These are phyloP conservation scores for Neofusicoccum kwambonambiense DNA, from an alignment of 2,329 filamentous ascomycete species.

Conservation along the genomic window DNA sequence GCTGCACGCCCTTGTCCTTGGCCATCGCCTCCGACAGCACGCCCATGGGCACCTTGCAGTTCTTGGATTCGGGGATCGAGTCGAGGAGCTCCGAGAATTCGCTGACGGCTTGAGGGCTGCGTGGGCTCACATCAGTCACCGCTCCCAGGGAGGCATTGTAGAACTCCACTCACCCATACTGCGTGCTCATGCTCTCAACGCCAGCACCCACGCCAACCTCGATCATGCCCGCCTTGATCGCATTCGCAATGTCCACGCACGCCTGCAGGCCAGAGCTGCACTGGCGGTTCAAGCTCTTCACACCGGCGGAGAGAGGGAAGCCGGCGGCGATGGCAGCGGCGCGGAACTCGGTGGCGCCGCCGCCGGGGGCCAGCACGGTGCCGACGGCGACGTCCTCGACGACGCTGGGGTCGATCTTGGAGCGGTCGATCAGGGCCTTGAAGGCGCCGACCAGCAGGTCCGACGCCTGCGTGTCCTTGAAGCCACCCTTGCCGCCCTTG, in stretches of 20 bases:
- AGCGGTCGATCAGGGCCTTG: constrained; percentile 71
- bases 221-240: constrained; percentile 88
- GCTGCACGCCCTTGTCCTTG: constrained; percentile 71
- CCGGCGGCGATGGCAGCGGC: constrained; percentile 87
- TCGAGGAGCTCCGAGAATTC: constrained; percentile 93
- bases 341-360: constrained; percentile 94
- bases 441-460: constrained; percentile 85
- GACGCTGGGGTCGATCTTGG: constrained; percentile 79
- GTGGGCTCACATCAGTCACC: too few relatives aligned
- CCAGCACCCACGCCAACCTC: constrained; percentile 91
- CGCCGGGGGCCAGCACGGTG: constrained; percentile 85
- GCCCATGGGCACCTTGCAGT: constrained; percentile 98
- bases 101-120: constrained; percentile 68
- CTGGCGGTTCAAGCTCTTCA: constrained; percentile 87
- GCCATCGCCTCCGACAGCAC: constrained; percentile 93
- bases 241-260: constrained; percentile 90
- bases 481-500: constrained; percentile 86
- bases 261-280: constrained; percentile 93
- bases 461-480: constrained; percentile 89
- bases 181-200: constrained; percentile 91
- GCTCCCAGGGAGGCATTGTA: constrained; percentile 50
- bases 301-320: constrained; percentile 81
- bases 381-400: constrained; percentile 94
- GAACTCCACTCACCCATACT: constrained; percentile 59
- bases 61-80: constrained; percentile 74